Evolutionary conservation across 2,329 filamentous ascomycete genomes (phyloP).

Genomic region (Colletotrichum sp.): DNA sequence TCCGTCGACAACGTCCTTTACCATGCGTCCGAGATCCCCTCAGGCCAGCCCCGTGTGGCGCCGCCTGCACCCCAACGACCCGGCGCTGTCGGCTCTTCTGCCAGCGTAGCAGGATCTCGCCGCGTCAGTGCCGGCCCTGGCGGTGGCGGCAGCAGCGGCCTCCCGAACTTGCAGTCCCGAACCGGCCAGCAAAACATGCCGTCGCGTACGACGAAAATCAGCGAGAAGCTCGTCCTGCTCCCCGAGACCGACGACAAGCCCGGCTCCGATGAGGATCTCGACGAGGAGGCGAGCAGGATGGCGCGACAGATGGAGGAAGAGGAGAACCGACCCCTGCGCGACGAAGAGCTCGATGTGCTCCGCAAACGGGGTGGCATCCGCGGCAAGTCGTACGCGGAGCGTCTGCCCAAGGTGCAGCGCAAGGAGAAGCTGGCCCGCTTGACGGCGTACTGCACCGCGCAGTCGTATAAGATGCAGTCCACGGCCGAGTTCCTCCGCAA

Average conservation of each 20-base stretch:
- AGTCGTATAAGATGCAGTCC: constrained; percentile 87
- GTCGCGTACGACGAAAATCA: constrained; percentile 89
- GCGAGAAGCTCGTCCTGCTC: constrained; percentile 93
- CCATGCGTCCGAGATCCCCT: constrained; percentile 93
- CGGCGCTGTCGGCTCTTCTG: constrained; percentile 41
- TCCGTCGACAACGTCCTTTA: constrained; percentile 94
- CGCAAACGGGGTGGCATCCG: constrained; percentile 65
- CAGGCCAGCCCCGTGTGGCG: constrained; percentile 78
- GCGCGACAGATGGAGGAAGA: constrained; percentile 54
- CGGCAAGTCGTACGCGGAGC: constrained; percentile 92
- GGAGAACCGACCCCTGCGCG: constrained; percentile 67
- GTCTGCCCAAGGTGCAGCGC: constrained; percentile 85
- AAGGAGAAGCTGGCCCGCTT: constrained; percentile 88
- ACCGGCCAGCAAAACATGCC: constrained; percentile 69
- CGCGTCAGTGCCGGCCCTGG: constrained; percentile 24
- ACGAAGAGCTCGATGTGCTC: constrained; percentile 71
- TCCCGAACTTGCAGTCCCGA: constrained; percentile 42
- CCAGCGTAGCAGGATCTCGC: neutral
- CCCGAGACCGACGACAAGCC: constrained; percentile 77
- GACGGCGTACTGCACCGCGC: constrained; percentile 95
- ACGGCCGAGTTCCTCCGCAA: constrained; percentile 90
- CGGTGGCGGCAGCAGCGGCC: neutral
- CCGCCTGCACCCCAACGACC: constrained; percentile 62
- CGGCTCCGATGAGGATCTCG: constrained; percentile 55
- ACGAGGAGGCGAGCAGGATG: constrained; percentile 43